These are phyloP conservation scores for Aspergillus pseudoviridinutans DNA, from an alignment of 2,329 filamentous ascomycete genomes.

Conservation along the genomic window DNA sequence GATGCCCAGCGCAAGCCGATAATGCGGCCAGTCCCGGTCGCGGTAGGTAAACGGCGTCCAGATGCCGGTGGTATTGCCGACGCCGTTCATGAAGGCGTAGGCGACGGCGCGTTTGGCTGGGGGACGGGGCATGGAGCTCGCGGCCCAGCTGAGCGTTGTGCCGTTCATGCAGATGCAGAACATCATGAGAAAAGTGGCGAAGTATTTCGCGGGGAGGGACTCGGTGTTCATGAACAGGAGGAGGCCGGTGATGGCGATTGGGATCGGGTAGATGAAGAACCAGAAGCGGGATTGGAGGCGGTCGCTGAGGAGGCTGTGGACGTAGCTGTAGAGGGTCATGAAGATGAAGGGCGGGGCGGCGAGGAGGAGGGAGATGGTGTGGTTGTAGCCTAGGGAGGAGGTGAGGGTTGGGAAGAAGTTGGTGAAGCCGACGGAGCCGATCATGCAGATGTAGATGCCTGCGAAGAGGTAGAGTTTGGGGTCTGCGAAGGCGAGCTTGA, in stretches of 20 bases:
- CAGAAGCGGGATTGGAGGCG: conserved; percentile 41
- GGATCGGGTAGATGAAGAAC: conserved; percentile 47
- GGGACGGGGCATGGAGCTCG: conserved; percentile 44
- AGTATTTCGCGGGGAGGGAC: conserved; percentile 48
- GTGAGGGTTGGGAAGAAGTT: conserved; percentile 52
- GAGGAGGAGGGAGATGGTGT: conserved; percentile 45
- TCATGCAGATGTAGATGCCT: conserved; percentile 47
- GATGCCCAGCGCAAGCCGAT: conserved; percentile 34
- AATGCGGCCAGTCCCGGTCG: conserved; percentile 32
- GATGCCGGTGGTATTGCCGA: conserved; percentile 47
- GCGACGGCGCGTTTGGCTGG: conserved; percentile 50
- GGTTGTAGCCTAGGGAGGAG: conserved; percentile 38
- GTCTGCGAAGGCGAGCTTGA: conserved; percentile 51
- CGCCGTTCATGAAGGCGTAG: conserved; percentile 48
- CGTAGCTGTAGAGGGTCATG: conserved; percentile 41
- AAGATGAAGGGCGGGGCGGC: conserved; percentile 49
- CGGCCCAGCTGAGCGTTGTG: conserved; percentile 46
- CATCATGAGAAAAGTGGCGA: conserved; percentile 51
- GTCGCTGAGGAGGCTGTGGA: conserved; percentile 40
- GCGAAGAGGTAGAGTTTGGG: conserved; percentile 46
- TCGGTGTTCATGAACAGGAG: conserved; percentile 50
- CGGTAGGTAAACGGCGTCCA: conserved; percentile 46
- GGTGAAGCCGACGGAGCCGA: conserved; percentile 47
- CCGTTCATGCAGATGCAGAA: conserved; percentile 5
- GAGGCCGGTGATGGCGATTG: conserved; percentile 45